Conservation (phyloP, 768 basidiomycete genomes). For the Mycena belliarum region DNA sequence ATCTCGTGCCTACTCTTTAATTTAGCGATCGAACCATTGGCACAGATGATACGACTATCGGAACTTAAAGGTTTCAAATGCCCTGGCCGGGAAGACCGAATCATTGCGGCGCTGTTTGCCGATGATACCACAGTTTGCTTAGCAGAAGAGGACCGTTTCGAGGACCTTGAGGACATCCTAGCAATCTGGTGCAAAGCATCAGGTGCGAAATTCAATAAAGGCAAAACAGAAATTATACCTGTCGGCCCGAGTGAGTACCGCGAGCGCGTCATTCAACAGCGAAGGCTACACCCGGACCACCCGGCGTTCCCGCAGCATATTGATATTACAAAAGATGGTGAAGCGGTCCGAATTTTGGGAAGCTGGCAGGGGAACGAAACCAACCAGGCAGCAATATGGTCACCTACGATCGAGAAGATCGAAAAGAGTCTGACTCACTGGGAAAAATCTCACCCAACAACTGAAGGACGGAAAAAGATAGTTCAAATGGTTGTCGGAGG, state of each 20-base stretch:
- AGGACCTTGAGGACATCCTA: constrained; percentile 28
- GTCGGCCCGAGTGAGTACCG: neutral
- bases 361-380: constrained; percentile 29
- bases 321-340: constrained; percentile 16
- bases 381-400: constrained; percentile 16
- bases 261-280: neutral
- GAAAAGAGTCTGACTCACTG: constrained; percentile 9
- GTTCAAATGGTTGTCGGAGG: constrained; percentile 23
- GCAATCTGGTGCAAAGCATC: constrained; percentile 36
- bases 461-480: constrained; percentile 17
- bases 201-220: constrained; percentile 35
- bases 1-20: constrained; percentile 42
- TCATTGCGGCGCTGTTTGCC: constrained; percentile 38
- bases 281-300: neutral
- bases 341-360: constrained; percentile 11
- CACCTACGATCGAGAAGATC: constrained; percentile 24
- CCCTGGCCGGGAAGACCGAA: constrained; percentile 14
- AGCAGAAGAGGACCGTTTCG: constrained; percentile 27
- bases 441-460: neutral
- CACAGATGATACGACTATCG: constrained; percentile 29
- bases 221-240: constrained; percentile 32
- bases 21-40: constrained; percentile 42
- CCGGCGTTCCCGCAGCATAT: constrained; percentile 1
- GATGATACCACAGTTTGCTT: constrained; percentile 44
- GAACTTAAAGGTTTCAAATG: constrained; percentile 29